Evolutionary conservation across 78 protist species (phyloP).

Genomic region (Cavenderia fasciculata): DNA sequence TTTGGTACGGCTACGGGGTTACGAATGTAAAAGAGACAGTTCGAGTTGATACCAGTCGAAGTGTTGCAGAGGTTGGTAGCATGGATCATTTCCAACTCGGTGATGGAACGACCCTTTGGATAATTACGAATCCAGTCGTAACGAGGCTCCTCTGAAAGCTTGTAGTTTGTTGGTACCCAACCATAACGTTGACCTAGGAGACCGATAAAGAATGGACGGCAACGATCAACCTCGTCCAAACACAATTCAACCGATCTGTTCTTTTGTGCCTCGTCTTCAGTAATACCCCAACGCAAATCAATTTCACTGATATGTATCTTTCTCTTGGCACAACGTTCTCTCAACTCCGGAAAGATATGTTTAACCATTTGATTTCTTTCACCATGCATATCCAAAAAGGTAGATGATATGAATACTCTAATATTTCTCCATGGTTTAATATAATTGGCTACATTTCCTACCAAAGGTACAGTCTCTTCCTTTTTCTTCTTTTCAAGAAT

Average conservation of each 20-base stretch:
- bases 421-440: slow-evolving; percentile 59
- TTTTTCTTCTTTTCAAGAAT: too few species aligned
- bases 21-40: slow-evolving; percentile 79
- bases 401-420: slow-evolving; percentile 50
- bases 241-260: slow-evolving; percentile 61
- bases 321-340: slow-evolving; percentile 39
- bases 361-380: slow-evolving; percentile 83
- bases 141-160: slow-evolving; percentile 8
- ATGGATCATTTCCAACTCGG: slow-evolving; percentile 84
- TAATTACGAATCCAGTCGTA: slow-evolving; percentile 71
- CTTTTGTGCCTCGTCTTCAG: slow-evolving; percentile 53
- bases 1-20: slow-evolving; percentile 34
- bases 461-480: too few species aligned
- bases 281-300: slow-evolving; percentile 94
- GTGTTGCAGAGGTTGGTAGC: slow-evolving; percentile 35
- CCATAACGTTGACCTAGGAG: slow-evolving; percentile 89
- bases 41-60: background rate
- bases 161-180: slow-evolving; percentile 53
- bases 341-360: slow-evolving; percentile 83
- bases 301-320: slow-evolving; percentile 72
- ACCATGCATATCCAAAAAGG: slow-evolving; percentile 89
- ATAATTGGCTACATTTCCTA: too few species aligned
- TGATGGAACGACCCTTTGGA: slow-evolving; percentile 76
- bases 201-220: slow-evolving; percentile 89
- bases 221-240: slow-evolving; percentile 83